Base-by-base conservation (phyloP, 306 rosid genomes). In the Fragaria ananassa region DNA sequence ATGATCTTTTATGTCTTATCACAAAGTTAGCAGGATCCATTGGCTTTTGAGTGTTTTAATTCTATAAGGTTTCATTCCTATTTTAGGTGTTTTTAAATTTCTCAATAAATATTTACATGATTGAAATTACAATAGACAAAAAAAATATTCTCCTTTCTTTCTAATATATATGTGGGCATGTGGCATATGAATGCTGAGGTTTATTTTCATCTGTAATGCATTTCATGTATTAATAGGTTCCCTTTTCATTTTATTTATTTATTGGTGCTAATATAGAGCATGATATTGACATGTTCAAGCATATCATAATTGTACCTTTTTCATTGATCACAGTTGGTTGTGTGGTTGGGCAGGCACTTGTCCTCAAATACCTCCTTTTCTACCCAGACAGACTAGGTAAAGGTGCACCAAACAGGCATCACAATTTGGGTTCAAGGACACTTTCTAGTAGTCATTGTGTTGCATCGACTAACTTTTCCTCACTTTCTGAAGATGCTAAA, bases 291-390 rank as follows among this genome's bases (percentile, higher is more conserved):
- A 42, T 77, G 45, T 71, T 47, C 8, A 84, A 49, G 53, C 70
- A 5, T 77, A 44, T n/a, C 71, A 83, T 53, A 58, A 61, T 71
- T 37, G 18, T 27, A 12, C 61, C 56, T 72, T 81, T 63, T 29
- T 70, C 66, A 51, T 82, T 73, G 54, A 74, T 82, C 62, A 45
- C 82, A 54, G 47, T 61, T 82, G 75, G 60, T 69, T 82, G 77
- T 80, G 71, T 65, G 74, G 61, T 80, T 80, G 53, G 79, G 74
- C 97, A 95, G 98, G 98, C 97, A 66, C 91, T 86, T 83, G 98
- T 90, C 84, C 88, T 95, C 81, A 95, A 92, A 86, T 85, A 92
- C 86, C 84, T 95, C 66, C 78, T 95, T 81, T 95, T 91, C 93
- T 84, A 85, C 78, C 84, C 75, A 14, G 80, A 86, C 23, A 96